Base-by-base conservation (phyloP, 1,139 yeast species). In the Zygosaccharomyces pseudobailii region DNA sequence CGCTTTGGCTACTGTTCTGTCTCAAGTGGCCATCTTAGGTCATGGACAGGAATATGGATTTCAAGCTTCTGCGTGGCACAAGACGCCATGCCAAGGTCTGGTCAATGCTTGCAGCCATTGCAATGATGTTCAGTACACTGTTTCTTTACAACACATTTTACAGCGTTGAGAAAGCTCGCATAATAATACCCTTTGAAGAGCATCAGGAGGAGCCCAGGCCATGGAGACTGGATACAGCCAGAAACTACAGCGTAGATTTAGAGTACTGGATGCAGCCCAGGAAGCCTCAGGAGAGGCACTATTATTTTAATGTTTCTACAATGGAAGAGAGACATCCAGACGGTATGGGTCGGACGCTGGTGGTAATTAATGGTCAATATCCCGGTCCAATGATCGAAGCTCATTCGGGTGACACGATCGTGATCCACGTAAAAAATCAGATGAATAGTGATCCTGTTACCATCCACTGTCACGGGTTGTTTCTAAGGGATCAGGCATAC, bases 391-490 rank as follows among this genome's bases (percentile, higher is more conserved):
- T 71, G 36, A 66, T 79, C 39, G 63, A 75, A 40, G 77, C 75
- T 31, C 66, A 68, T 36, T 68, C 68, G 41, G 70, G 74, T 48
- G 84, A 79, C 52, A 65, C 74, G n/a, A 68, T 79, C 27, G 55
- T 71, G 24, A 65, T 79, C 36, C 72, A 75, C 53, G 71, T 77
- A 46, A 67, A 65, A 33, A 79, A 79, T 60, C 70, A 68, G 28
- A 66, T 78, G 49, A 67, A 62, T 4, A 75, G 74, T 51, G 63
- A 66, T 46, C 72, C 76, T 50, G 72, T 80, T n/a, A 66, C 80
- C 10, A 58, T 78, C 28, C 84, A 79, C 61, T 78, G 79, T 73
- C 84, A 79, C 55, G 84, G 84, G 20, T 63, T 79, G 41, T 63
- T 79, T 71, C 68, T 49, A 35, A 76, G 75, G 63, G 65, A 71